Evolutionary conservation across 306 rosid genomes (phyloP), one percentile per base, ranked within the genome.

Genomic region (Dalbergia cultrata): DNA sequence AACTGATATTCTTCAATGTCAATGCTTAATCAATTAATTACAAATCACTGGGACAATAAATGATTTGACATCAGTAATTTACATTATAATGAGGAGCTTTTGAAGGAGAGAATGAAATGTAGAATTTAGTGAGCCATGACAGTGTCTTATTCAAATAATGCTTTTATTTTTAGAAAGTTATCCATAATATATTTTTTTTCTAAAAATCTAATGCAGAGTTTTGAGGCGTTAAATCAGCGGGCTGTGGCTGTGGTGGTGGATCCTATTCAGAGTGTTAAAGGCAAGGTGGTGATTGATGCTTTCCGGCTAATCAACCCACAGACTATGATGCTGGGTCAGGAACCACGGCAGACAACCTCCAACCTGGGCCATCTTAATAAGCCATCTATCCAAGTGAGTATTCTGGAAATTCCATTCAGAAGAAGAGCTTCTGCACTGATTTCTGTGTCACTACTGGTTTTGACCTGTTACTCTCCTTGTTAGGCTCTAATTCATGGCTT

Each of bases 191-290:
- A 13, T 31, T 70, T 68, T 54, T 62, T 56, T 74, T 14, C 41
- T 37, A 37, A 44, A 18, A 54, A 37, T 68, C 12, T 72, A 22
- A n/a, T 92, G 57, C 72, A 92, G 99, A 93, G 97, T 80, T 95
- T 95, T 79, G 97, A 95, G 92, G 99, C 99, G 58, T 86, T 95
- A 59, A 95, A 93, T 84, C 99, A 90, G 80, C 92, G 99, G 34
- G 99, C 93, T 82, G 98, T 94, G 62, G 99, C 96, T 22, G 99
- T 95, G 63, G 99, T 93, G 80, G 97, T 95, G 70, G 99, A 95
- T 86, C 99, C 99, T 16, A 90, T 95, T 79, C 99, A 93, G 78
- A 91, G 97, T 76, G 99, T 95, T 64, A 93, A 95, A 85, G 99
- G 99, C 57, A 95, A 93, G 86, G 97, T 95, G 83, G 97, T 91